Conservation (phyloP, 305 asterid species). For the Ilex paraguariensis region DNA sequence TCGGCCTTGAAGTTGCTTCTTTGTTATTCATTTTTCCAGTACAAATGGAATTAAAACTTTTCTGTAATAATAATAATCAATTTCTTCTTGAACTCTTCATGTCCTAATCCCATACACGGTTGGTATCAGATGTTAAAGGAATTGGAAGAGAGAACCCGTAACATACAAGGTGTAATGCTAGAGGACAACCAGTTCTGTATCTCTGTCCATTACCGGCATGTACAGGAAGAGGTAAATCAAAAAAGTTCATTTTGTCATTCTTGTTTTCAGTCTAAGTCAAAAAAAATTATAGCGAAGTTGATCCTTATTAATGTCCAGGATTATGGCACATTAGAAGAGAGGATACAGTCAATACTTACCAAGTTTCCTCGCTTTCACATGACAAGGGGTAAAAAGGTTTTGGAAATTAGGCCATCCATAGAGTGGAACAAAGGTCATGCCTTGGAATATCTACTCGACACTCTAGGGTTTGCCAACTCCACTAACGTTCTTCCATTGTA, state of each 20-base stretch:
- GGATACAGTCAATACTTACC: constrained; percentile 25
- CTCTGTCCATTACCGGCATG: constrained; percentile 85
- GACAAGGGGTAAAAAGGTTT: constrained; percentile 69
- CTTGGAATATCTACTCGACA: constrained; percentile 50
- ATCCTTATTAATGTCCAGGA: constrained; percentile 32
- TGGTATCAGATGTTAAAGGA: constrained; percentile 48
- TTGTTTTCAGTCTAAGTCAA: neutral
- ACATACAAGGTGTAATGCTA: constrained; percentile 56
- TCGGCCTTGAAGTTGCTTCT: neutral
- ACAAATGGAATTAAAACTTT: neutral
- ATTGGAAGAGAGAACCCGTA: constrained; percentile 33
- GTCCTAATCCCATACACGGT: no score
- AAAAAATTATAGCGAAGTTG: neutral
- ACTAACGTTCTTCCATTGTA: constrained; percentile 56
- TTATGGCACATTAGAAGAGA: constrained; percentile 43
- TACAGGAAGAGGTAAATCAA: constrained; percentile 44
- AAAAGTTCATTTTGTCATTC: neutral
- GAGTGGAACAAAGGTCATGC: constrained; percentile 92
- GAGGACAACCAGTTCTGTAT: constrained; percentile 83
- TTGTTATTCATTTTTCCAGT: neutral
- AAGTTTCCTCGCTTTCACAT: constrained; percentile 45
- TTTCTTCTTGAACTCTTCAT: neutral
- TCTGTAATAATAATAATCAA: neutral
- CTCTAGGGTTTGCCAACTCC: constrained; percentile 49
- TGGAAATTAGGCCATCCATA: constrained; percentile 78